A percentile compares a stretch with the other conserved stretches of the same genome.
These are phyloP conservation scores for Tricholoma saponaceum DNA, from an alignment of 768 basidiomycete species.

Conservation along the genomic window DNA sequence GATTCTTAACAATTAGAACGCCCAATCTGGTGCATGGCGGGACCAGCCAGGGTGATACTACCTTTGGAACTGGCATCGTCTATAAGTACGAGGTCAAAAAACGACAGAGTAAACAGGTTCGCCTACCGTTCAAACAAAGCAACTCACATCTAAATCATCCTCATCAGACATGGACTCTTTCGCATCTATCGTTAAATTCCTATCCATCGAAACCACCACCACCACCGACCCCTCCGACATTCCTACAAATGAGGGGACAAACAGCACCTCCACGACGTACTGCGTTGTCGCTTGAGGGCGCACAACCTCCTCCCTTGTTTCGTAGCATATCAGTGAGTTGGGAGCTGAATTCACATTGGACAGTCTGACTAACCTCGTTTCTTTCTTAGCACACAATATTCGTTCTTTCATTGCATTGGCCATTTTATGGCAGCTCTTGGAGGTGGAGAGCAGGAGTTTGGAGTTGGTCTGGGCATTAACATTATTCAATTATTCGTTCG, in stretches of 20 bases:
- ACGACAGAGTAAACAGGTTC: not conserved
- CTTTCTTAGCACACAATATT: not conserved
- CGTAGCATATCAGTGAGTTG: not conserved
- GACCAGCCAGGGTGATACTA: not conserved
- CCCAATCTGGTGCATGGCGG: not conserved
- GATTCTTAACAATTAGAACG: not conserved
- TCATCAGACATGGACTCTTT: conserved; percentile 7
- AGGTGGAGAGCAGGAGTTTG: not conserved
- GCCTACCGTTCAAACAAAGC: conserved; percentile 1
- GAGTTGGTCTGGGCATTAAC: not conserved
- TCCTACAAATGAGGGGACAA: conserved; percentile 2
- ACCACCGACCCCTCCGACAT: not conserved
- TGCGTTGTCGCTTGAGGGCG: conserved; percentile 7
- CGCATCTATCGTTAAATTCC: conserved; percentile 1
- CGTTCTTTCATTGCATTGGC: not conserved
- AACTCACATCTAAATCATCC: not conserved
- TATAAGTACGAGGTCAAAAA: not conserved
- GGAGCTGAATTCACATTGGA: not conserved
- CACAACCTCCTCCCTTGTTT: not conserved
- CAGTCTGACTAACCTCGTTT: not conserved
- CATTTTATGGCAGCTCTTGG: not conserved
- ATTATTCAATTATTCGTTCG: not conserved
- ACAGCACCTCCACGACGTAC: not conserved
- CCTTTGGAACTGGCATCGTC: not conserved
- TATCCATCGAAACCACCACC: not conserved